These are phyloP conservation scores for Schrenkiella parvula DNA, from an alignment of 345 rosid genomes.

Conservation along the genomic window DNA sequence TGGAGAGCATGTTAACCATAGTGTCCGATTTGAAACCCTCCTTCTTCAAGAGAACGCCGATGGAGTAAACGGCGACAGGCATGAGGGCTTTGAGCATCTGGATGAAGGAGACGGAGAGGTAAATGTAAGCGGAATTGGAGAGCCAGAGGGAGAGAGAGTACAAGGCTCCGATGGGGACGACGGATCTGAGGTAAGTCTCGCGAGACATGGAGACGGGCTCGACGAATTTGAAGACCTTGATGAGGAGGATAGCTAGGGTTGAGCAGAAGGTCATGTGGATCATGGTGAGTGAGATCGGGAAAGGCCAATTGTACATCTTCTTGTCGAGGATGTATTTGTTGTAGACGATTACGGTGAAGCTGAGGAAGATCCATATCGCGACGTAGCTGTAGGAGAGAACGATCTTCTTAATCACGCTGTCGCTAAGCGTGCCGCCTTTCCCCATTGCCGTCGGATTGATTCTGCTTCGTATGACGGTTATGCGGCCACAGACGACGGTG, in stretches of 20 bases:
- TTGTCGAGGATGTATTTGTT: constrained; percentile 98
- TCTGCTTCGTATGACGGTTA: background rate
- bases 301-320: constrained; percentile 99
- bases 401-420: constrained; percentile 76
- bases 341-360: constrained; percentile 97
- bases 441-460: constrained; percentile 44
- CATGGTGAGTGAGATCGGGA: constrained; percentile 94
- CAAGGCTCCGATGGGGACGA: constrained; percentile 89
- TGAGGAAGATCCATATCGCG: constrained; percentile 93
- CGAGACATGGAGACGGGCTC: constrained; percentile 91
- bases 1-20: constrained; percentile 86
- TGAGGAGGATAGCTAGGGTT: constrained; percentile 71
- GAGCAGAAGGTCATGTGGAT: constrained; percentile 98
- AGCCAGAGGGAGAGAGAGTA: constrained; percentile 92
- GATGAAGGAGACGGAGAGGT: constrained; percentile 87
- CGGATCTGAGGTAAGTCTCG: constrained; percentile 73
- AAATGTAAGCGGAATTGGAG: constrained; percentile 91
- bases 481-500: constrained; percentile 16
- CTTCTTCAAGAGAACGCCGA: constrained; percentile 66
- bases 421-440: constrained; percentile 84
- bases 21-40: constrained; percentile 65
- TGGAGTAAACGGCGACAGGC: constrained; percentile 97
- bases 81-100: constrained; percentile 96
- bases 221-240: constrained; percentile 87
- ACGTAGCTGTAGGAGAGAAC: constrained; percentile 90